phyloP scores from a whole-genome alignment of 257 asterid species.

The Solanum ossicruentum region DNA sequence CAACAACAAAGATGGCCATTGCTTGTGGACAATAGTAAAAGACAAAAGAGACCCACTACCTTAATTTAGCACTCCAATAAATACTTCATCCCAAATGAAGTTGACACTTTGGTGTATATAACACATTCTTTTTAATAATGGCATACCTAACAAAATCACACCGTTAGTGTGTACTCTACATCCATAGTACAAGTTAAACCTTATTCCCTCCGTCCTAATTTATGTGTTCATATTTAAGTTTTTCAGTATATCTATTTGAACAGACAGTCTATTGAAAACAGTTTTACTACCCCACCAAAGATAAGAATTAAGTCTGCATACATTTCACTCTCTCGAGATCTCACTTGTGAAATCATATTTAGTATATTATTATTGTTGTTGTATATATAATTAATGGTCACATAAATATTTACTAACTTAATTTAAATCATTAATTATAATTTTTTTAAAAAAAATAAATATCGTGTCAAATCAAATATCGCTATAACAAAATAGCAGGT shows the following conservation, averaged over 20 bases:
- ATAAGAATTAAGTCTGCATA: neutral
- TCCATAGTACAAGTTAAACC: neutral
- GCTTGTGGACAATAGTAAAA: neutral
- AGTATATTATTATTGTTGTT: neutral
- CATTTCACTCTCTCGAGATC: neutral
- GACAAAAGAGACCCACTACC: neutral
- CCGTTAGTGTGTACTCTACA: too few relatives aligned
- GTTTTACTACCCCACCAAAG: neutral
- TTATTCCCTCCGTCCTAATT: neutral
- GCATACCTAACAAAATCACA: too few relatives aligned
- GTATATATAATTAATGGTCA: neutral
- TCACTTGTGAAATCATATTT: neutral
- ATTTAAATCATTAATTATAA: neutral
- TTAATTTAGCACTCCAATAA: neutral
- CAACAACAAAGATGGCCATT: neutral
- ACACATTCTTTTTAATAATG: neutral
- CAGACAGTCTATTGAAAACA: too few relatives aligned
- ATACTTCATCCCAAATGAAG: neutral
- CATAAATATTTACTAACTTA: neutral
- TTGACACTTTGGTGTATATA: neutral
- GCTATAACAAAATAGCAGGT: neutral
- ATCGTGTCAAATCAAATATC: neutral
- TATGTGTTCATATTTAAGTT: neutral
- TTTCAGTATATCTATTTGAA: neutral
- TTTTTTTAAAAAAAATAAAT: neutral